A percentile compares a stretch with the other conserved stretches of the same genome.
Evolutionary conservation across 2,329 filamentous ascomycete species (phyloP).

Genomic region (Apiospora pterosperma): DNA sequence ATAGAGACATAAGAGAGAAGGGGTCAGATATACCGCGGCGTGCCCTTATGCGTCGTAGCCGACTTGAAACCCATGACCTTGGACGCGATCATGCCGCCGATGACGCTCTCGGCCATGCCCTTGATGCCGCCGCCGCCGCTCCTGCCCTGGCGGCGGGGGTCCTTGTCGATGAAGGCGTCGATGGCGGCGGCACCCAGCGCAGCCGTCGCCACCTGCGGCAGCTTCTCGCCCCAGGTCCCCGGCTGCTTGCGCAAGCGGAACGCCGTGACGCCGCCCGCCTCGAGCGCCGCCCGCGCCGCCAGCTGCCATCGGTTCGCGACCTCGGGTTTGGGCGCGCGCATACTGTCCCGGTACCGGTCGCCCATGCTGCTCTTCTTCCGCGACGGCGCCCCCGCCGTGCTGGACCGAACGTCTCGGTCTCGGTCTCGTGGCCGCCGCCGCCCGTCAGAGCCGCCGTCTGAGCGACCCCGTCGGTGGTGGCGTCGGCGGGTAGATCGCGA

Average conservation of each 20-base stretch:
- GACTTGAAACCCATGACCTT: slow-evolving; percentile 26
- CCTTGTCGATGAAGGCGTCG: slow-evolving; percentile 40
- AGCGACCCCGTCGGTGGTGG: slow-evolving; percentile 8
- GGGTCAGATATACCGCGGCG: slow-evolving; percentile 11
- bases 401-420: background rate
- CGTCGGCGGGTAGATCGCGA: background rate
- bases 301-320: slow-evolving; percentile 25
- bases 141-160: slow-evolving; percentile 16
- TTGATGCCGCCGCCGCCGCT: slow-evolving; percentile 18
- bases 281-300: slow-evolving; percentile 43
- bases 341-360: slow-evolving; percentile 2
- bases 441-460: background rate
- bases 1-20: background rate
- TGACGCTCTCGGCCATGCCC: slow-evolving; percentile 26
- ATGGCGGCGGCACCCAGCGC: slow-evolving; percentile 46
- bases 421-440: background rate
- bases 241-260: slow-evolving; percentile 42
- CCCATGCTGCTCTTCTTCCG: background rate
- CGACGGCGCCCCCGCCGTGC: background rate
- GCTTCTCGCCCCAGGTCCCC: slow-evolving; percentile 46
- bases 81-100: slow-evolving; percentile 25
- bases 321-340: slow-evolving; percentile 9
- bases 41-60: slow-evolving; percentile 12
- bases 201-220: slow-evolving; percentile 44
- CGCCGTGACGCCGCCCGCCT: slow-evolving; percentile 45